Percentiles rank a stretch among this genome's conserved stretches.
These are phyloP conservation scores for Hypomontagnella submonticulosa DNA, from an alignment of 495 filamentous ascomycete genomes.

Conservation along the genomic window DNA sequence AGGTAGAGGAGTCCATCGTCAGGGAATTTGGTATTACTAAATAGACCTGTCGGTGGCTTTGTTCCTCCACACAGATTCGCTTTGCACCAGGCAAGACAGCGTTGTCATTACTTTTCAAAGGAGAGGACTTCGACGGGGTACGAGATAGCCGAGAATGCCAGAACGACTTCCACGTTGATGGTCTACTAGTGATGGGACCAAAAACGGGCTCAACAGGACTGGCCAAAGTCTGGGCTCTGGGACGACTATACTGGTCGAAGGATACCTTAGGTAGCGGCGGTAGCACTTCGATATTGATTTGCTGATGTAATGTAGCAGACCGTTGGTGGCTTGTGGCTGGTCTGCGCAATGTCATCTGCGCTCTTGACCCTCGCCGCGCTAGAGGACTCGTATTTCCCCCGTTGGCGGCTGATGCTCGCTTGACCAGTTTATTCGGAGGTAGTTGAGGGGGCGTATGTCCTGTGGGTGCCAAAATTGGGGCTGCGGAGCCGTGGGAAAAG, in stretches of 20 bases:
- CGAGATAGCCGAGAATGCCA: slow-evolving; percentile 52
- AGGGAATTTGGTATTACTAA: slow-evolving; percentile 38
- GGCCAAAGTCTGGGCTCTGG: slow-evolving; percentile 40
- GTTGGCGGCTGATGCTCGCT: slow-evolving; percentile 72
- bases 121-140: slow-evolving; percentile 26
- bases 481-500: slow-evolving; percentile 76
- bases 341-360: slow-evolving; percentile 71
- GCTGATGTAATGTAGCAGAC: slow-evolving; percentile 71
- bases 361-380: slow-evolving; percentile 57
- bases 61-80: slow-evolving; percentile 40
- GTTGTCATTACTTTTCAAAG: slow-evolving; percentile 30
- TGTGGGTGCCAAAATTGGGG: slow-evolving; percentile 66
- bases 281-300: slow-evolving; percentile 51
- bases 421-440: slow-evolving; percentile 87
- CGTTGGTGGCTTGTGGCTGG: slow-evolving; percentile 91
- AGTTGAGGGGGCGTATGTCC: slow-evolving; percentile 58
- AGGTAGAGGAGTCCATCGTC: slow-evolving; percentile 25
- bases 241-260: slow-evolving; percentile 48
- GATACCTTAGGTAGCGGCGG: slow-evolving; percentile 46
- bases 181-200: slow-evolving; percentile 21
- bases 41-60: slow-evolving; percentile 34
- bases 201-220: slow-evolving; percentile 25
- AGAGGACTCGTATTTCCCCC: slow-evolving; percentile 58
- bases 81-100: slow-evolving; percentile 22
- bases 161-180: slow-evolving; percentile 58